These are phyloP conservation scores for Dactylellina leptospora DNA, from an alignment of 2,329 filamentous ascomycete species.

Conservation along the genomic window DNA sequence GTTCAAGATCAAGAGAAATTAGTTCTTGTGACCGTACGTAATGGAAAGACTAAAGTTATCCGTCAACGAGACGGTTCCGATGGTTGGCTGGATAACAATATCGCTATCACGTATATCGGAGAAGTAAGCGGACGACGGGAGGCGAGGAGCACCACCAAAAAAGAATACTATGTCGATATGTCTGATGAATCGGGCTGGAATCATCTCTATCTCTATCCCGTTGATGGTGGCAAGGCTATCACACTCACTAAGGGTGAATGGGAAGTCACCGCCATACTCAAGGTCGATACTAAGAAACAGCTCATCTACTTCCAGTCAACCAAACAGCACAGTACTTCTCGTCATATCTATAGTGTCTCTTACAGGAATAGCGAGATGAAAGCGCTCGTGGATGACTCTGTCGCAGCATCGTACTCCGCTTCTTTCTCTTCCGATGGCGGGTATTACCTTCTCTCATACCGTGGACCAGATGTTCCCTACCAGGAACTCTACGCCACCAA, in stretches of 20 bases:
- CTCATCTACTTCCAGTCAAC: conserved; percentile 73
- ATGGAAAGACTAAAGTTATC: conserved; percentile 63
- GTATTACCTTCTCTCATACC: conserved; percentile 73
- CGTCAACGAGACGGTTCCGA: conserved; percentile 63
- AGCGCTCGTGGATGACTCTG: conserved; percentile 70
- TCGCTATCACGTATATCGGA: conserved; percentile 65
- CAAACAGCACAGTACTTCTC: conserved; percentile 72
- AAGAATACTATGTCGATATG: conserved; percentile 71
- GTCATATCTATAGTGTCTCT: conserved; percentile 73
- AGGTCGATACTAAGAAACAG: conserved; percentile 68
- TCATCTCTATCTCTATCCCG: conserved; percentile 72
- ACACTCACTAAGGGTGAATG: conserved; percentile 72
- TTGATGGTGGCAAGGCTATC: conserved; percentile 66
- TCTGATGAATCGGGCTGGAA: conserved; percentile 73
- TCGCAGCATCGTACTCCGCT: conserved; percentile 70
- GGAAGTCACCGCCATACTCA: conserved; percentile 70
- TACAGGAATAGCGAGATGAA: conserved; percentile 66
- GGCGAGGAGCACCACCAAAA: conserved; percentile 53
- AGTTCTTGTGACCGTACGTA: conserved; percentile 68
- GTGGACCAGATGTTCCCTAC: conserved; percentile 73
- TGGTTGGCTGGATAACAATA: conserved; percentile 67
- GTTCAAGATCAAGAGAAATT: conserved; percentile 73
- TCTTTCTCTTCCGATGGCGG: conserved; percentile 71
- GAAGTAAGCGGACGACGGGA: conserved; percentile 56
- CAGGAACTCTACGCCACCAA: conserved; percentile 72